Evolutionary conservation across 2,329 filamentous ascomycete genomes (phyloP).

Genomic region (Tolypocladium guangdongense): DNA sequence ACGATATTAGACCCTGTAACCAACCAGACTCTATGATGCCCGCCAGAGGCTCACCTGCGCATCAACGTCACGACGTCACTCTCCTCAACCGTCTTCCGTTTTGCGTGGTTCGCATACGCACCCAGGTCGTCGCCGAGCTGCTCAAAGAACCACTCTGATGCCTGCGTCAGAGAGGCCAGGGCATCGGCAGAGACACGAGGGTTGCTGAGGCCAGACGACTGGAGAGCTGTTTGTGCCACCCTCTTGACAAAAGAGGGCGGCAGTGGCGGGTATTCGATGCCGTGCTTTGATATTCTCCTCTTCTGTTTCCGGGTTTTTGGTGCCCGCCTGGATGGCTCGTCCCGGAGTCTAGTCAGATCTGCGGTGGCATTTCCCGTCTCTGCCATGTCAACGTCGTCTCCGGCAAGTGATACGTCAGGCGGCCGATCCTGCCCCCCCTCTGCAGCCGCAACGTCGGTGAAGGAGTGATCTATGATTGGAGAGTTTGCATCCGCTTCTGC

Average conservation of each 20-base stretch:
- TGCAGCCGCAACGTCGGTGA: conserved; percentile 10
- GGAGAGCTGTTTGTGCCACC: conserved; percentile 59
- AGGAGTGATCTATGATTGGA: conserved; percentile 10
- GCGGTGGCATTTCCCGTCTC: neutral
- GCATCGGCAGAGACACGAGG: conserved; percentile 64
- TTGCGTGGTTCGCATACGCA: conserved; percentile 71
- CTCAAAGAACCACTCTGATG: conserved; percentile 87
- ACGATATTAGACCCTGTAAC: conserved; percentile 17
- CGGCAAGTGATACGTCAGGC: conserved; percentile 6
- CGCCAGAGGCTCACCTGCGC: conserved; percentile 53
- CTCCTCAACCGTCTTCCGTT: conserved; percentile 76
- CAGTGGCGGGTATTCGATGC: conserved; percentile 65
- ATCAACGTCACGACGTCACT: conserved; percentile 73
- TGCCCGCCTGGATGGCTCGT: neutral
- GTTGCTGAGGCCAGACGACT: conserved; percentile 53
- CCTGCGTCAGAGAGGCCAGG: conserved; percentile 63
- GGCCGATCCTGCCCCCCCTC: conserved; percentile 6
- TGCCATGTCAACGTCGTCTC: neutral
- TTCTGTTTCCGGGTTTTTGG: conserved; percentile 19
- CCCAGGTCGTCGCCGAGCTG: conserved; percentile 71
- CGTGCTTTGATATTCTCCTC: conserved; percentile 53
- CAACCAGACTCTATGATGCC: conserved; percentile 11
- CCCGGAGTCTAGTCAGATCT: neutral
- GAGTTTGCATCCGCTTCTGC: neutral
- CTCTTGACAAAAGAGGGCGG: conserved; percentile 65